Conservation (phyloP, 225 moss, liverwort and hornwort genomes). For the Pseudoscleropodium purum region DNA sequence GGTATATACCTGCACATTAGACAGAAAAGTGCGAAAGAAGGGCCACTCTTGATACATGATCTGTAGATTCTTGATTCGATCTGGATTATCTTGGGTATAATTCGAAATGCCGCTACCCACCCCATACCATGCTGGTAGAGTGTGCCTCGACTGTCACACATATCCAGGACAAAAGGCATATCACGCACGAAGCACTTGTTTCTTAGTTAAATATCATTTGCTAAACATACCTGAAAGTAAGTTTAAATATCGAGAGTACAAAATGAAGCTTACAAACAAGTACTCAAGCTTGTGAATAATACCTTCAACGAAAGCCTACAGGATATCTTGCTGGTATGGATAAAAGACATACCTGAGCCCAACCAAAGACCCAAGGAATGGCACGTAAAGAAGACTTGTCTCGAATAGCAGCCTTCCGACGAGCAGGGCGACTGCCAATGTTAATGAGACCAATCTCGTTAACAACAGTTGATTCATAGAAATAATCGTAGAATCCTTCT, state of each 20-base stretch:
- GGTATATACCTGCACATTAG: constrained; percentile 71
- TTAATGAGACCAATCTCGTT: constrained; percentile 94
- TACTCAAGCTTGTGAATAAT: background rate
- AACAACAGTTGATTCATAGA: constrained; percentile 88
- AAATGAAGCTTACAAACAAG: background rate
- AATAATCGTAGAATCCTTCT: constrained; percentile 98
- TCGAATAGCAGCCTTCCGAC: constrained; percentile 85
- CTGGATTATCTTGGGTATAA: constrained; percentile 68
- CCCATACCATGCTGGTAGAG: constrained; percentile 96
- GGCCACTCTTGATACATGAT: constrained; percentile 87
- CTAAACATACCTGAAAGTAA: background rate
- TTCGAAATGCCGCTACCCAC: constrained; percentile 77
- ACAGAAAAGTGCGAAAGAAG: constrained; percentile 88
- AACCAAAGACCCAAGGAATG: constrained; percentile 98
- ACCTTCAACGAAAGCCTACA: background rate
- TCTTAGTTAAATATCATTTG: background rate
- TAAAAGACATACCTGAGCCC: constrained; percentile 78
- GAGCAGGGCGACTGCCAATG: constrained; percentile 91
- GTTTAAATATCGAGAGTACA: background rate
- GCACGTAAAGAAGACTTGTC: constrained; percentile 96
- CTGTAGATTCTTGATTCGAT: constrained; percentile 70
- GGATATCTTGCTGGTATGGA: background rate
- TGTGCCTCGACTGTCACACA: constrained; percentile 81
- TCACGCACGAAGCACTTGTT: background rate
- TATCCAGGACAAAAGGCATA: background rate